phyloP scores from a whole-genome alignment of 257 asterid genomes.

The Leptodermis oblonga region DNA sequence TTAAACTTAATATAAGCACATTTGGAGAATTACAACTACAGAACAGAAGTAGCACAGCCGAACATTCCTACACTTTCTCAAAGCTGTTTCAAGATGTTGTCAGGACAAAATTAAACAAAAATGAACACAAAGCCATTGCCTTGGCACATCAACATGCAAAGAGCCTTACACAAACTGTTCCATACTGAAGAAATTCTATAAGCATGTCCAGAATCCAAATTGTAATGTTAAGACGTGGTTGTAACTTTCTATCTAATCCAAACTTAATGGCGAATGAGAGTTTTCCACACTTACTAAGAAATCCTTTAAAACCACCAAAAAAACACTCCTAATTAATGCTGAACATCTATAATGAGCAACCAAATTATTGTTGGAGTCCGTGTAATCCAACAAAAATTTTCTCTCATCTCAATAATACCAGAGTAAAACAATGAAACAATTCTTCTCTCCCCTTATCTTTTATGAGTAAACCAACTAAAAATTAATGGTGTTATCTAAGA shows the following conservation, averaged over 20 bases:
- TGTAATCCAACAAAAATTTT: too few species aligned
- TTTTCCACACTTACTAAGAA: too few species aligned
- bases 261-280: too few species aligned
- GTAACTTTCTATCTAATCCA: not conserved
- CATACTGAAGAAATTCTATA: not conserved
- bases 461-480: too few species aligned
- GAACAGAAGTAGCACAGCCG: not conserved
- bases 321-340: too few species aligned
- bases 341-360: too few species aligned
- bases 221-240: not conserved
- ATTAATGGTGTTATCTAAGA: too few species aligned
- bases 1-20: not conserved
- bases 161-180: not conserved
- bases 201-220: not conserved
- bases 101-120: not conserved
- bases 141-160: not conserved
- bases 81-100: not conserved
- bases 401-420: too few species aligned
- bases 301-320: too few species aligned
- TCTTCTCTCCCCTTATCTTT: too few species aligned
- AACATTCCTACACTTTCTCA: not conserved
- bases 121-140: not conserved
- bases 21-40: not conserved
- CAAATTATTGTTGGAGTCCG: too few species aligned
- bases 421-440: too few species aligned